These are phyloP conservation scores for Naganishia onofrii DNA, from an alignment of 768 basidiomycete genomes.

Conservation along the genomic window DNA sequence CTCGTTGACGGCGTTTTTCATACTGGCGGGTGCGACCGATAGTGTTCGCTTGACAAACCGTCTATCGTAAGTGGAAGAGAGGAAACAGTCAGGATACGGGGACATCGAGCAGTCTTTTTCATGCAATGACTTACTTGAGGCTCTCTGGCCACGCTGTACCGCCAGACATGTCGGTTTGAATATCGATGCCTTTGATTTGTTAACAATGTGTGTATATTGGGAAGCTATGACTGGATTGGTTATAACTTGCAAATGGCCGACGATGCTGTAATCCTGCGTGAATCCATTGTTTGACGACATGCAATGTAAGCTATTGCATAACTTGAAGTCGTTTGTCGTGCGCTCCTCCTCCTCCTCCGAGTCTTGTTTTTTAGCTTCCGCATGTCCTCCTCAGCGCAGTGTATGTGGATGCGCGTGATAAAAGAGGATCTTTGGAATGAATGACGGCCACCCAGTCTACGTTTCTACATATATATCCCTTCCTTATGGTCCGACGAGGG, in stretches of 20 bases:
- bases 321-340: neutral
- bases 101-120: neutral
- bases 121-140: slow-evolving; percentile 10
- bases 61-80: neutral
- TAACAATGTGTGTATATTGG: too few relatives aligned
- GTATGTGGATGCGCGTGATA: too few relatives aligned
- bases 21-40: slow-evolving; percentile 79
- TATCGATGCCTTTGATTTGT: neutral
- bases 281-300: too few relatives aligned
- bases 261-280: too few relatives aligned
- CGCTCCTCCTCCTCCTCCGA: too few relatives aligned
- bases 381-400: too few relatives aligned
- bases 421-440: too few relatives aligned
- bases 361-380: neutral
- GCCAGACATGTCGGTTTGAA: neutral
- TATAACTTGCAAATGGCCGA: too few relatives aligned
- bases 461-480: too few relatives aligned
- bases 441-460: too few relatives aligned
- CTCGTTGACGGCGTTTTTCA: slow-evolving; percentile 80
- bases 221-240: too few relatives aligned
- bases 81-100: neutral
- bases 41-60: slow-evolving; percentile 28
- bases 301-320: neutral
- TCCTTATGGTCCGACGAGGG: too few relatives aligned
- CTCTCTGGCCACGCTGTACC: slow-evolving; percentile 11